A percentile compares a stretch with the other conserved stretches of the same genome.
Conservation (phyloP, 345 rosid genomes). For the Pistacia vera region DNA sequence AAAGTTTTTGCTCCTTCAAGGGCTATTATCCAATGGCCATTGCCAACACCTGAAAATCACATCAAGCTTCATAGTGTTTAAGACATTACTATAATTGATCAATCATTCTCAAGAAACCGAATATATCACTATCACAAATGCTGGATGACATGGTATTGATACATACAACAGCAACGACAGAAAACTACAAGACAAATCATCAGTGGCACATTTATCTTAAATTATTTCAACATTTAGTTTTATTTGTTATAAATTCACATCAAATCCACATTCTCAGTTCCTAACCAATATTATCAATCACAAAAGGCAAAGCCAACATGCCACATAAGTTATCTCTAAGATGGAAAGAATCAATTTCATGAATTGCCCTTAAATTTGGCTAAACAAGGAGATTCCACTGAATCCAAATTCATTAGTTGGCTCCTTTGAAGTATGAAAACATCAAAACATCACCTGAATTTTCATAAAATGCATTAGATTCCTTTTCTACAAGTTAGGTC, state of each 20-base stretch:
- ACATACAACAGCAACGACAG: not conserved
- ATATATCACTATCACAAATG: not conserved
- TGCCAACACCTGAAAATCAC: not conserved
- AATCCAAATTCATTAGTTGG: not conserved
- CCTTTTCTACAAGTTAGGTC: not conserved
- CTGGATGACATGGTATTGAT: not conserved
- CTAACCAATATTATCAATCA: slow-evolving; percentile 4
- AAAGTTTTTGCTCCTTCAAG: too few relatives aligned
- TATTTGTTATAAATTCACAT: not conserved
- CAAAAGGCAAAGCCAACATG: not conserved
- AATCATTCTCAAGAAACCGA: not conserved
- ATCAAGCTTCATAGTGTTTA: not conserved
- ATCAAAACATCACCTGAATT: too few relatives aligned
- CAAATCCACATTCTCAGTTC: not conserved
- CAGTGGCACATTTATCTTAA: not conserved
- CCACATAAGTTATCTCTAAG: not conserved
- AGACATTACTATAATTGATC: not conserved
- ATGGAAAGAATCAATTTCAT: not conserved
- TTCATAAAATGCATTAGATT: not conserved
- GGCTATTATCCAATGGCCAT: not conserved
- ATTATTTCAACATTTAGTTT: not conserved
- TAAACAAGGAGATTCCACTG: too few relatives aligned
- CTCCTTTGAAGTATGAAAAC: not conserved
- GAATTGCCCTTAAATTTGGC: not conserved
- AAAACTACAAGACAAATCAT: not conserved